Conservation (phyloP, 2,329 filamentous ascomycete species). For the Rutstroemia sp. region DNA sequence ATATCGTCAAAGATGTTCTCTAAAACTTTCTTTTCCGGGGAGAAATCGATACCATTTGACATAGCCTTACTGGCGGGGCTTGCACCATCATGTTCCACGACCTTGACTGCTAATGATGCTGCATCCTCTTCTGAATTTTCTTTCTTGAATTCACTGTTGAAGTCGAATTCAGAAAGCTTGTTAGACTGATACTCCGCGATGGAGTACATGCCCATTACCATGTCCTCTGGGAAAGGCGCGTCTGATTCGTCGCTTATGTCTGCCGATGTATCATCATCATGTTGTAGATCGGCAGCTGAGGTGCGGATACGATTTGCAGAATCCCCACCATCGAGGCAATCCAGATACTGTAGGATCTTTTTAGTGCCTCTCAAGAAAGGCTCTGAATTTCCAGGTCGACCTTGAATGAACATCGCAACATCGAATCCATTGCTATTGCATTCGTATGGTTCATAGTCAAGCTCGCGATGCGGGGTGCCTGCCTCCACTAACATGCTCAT, state of each 20-base stretch:
- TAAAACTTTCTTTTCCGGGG: not conserved
- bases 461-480: conserved; percentile 1
- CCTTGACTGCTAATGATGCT: not conserved
- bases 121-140: not conserved
- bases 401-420: not conserved
- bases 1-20: too few relatives aligned
- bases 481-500: conserved; percentile 4
- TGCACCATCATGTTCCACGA: not conserved
- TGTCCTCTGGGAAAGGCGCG: too few relatives aligned
- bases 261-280: not conserved
- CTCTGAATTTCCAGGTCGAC: not conserved
- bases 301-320: not conserved
- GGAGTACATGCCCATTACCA: too few relatives aligned
- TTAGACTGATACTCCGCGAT: not conserved
- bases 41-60: not conserved
- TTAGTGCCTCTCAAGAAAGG: conserved; percentile 6
- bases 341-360: conserved; percentile 3
- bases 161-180: not conserved
- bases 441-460: not conserved
- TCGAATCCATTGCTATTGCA: not conserved
- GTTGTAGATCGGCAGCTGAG: not conserved
- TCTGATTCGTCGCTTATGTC: not conserved
- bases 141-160: not conserved
- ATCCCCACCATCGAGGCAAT: not conserved
- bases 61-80: not conserved